Percentiles rank a stretch among this genome's conserved stretches.
phyloP scores from a whole-genome alignment of 2,329 filamentous ascomycete species.

The Aspergillus hiratsukae region DNA sequence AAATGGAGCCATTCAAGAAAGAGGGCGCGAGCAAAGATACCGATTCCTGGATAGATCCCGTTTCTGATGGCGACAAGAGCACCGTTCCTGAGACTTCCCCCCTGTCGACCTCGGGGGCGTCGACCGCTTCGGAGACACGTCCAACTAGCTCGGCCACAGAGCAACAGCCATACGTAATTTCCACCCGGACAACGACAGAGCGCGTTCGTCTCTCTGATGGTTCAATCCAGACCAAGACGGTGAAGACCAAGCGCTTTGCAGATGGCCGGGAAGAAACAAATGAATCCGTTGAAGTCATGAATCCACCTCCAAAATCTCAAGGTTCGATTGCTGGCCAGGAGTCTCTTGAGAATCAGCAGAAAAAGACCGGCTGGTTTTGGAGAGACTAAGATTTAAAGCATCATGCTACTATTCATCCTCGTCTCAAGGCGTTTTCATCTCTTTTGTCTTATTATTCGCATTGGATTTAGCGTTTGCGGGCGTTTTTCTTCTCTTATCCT shows the following conservation, averaged over 20 bases:
- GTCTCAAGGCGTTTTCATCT: not conserved
- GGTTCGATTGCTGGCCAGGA: slow-evolving; percentile 8
- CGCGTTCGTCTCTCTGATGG: slow-evolving; percentile 54
- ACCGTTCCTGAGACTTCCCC: slow-evolving; percentile 18
- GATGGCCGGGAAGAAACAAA: slow-evolving; percentile 58
- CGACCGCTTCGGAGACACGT: not conserved
- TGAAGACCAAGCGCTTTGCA: slow-evolving; percentile 55
- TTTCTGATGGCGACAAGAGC: slow-evolving; percentile 21
- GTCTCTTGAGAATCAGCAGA: slow-evolving; percentile 7
- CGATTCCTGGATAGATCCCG: slow-evolving; percentile 26
- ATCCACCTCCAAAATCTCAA: slow-evolving; percentile 16
- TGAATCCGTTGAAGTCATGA: slow-evolving; percentile 47
- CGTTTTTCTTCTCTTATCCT: not conserved
- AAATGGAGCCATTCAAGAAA: slow-evolving; percentile 4
- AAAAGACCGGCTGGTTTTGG: slow-evolving; percentile 36
- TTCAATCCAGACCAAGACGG: slow-evolving; percentile 52
- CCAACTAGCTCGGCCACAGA: slow-evolving; percentile 4
- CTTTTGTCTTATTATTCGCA: not conserved
- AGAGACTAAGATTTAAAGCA: slow-evolving; percentile 20
- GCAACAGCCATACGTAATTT: slow-evolving; percentile 40
- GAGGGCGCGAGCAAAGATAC: slow-evolving; percentile 13
- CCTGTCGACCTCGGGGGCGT: not conserved
- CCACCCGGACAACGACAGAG: slow-evolving; percentile 55
- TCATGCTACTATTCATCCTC: not conserved
- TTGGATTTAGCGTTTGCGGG: not conserved